Evolutionary conservation across 768 basidiomycete species (phyloP).

Genomic region (Kwoniella newhampshirensis): DNA sequence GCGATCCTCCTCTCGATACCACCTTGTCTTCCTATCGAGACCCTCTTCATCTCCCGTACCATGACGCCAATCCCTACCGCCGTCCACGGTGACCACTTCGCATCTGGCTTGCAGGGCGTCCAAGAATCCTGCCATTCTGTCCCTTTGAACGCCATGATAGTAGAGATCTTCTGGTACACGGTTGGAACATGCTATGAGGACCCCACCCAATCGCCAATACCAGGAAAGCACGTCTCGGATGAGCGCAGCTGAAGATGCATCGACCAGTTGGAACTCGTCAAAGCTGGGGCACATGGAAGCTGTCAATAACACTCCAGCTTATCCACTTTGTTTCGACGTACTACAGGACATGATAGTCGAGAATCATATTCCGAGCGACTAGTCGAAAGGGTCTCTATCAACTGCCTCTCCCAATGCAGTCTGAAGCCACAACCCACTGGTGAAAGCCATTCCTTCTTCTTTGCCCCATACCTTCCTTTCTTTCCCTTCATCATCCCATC

Average conservation of each 20-base stretch:
- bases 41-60: constrained; percentile 28
- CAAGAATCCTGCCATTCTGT: constrained; percentile 63
- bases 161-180: constrained; percentile 62
- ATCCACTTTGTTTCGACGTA: constrained; percentile 25
- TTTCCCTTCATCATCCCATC: constrained; percentile 44
- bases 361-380: constrained; percentile 51
- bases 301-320: too few species aligned
- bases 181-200: constrained; percentile 58
- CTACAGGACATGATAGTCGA: constrained; percentile 50
- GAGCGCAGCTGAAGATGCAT: constrained; percentile 61
- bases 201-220: constrained; percentile 67
- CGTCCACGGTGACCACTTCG: constrained; percentile 58
- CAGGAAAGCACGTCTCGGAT: constrained; percentile 59
- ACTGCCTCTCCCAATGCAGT: background rate
- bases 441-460: constrained; percentile 53
- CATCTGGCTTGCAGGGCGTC: constrained; percentile 61
- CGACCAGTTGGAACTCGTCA: constrained; percentile 65
- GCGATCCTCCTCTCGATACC: constrained; percentile 18
- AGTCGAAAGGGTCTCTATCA: too few species aligned
- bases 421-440: constrained; percentile 33
- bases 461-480: constrained; percentile 41
- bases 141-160: constrained; percentile 62
- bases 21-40: constrained; percentile 5
- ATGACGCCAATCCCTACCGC: constrained; percentile 58
- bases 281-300: constrained; percentile 51